Evolutionary conservation across 2,329 filamentous ascomycete genomes (phyloP).

Genomic region (Rachicladosporium sp.): DNA sequence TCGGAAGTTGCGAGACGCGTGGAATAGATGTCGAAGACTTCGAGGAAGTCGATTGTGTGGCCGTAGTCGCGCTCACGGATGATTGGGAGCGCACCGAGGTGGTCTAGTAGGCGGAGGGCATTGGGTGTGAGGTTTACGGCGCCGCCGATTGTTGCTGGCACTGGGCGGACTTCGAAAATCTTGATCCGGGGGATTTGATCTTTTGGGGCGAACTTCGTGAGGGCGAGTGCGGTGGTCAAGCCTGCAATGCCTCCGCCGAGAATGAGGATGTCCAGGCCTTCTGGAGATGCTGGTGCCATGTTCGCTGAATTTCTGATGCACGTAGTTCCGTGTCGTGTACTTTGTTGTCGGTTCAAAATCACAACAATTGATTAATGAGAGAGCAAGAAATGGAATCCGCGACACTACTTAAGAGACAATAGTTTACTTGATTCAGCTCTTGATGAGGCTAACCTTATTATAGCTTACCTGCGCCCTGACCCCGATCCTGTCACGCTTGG

Average conservation of each 20-base stretch:
- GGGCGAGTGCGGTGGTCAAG: slow-evolving; percentile 38
- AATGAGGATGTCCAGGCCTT: slow-evolving; percentile 32
- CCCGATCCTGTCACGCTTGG: no score
- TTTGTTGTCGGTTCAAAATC: no score
- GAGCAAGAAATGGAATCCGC: no score
- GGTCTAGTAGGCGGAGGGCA: slow-evolving; percentile 29
- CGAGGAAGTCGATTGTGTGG: slow-evolving; percentile 31
- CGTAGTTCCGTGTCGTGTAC: no score
- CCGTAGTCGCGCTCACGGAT: slow-evolving; percentile 30
- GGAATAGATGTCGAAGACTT: slow-evolving; percentile 35
- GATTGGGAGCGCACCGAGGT: slow-evolving; percentile 23
- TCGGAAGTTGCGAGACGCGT: slow-evolving; percentile 31
- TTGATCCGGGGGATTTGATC: slow-evolving; percentile 28
- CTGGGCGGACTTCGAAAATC: slow-evolving; percentile 37
- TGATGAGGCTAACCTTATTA: no score
- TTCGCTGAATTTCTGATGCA: neutral
- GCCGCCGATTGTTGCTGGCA: slow-evolving; percentile 34
- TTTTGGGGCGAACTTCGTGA: slow-evolving; percentile 31
- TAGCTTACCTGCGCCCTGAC: no score
- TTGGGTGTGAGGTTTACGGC: slow-evolving; percentile 38
- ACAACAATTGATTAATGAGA: no score
- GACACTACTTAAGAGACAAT: no score
- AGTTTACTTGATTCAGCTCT: no score
- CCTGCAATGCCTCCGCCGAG: slow-evolving; percentile 42
- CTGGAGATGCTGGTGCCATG: slow-evolving; percentile 13